Evolutionary conservation across 306 rosid genomes (phyloP).

Genomic region (Quillaja saponaria): DNA sequence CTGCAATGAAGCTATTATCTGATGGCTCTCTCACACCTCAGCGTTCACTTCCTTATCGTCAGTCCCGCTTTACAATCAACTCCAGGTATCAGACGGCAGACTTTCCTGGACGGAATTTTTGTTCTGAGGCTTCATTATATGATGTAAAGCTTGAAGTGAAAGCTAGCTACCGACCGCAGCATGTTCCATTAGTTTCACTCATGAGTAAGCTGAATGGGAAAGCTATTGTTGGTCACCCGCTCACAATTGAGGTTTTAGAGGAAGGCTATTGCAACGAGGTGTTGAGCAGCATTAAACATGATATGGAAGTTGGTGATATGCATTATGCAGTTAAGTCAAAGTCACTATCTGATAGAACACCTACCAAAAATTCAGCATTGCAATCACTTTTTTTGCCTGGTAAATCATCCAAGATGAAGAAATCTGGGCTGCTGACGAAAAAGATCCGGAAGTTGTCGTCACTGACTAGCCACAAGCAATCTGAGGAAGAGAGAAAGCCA

Average conservation of each 20-base stretch:
- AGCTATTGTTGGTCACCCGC: constrained; percentile 92
- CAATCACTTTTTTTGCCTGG: constrained; percentile 25
- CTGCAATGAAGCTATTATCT: constrained; percentile 48
- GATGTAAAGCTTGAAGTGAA: constrained; percentile 75
- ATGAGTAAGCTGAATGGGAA: constrained; percentile 84
- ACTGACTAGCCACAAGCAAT: constrained; percentile 63
- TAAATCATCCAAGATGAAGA: constrained; percentile 60
- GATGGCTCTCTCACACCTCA: constrained; percentile 58
- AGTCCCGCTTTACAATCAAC: constrained; percentile 68
- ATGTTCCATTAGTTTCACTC: constrained; percentile 88
- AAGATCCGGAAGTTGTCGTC: constrained; percentile 86
- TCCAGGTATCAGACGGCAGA: constrained; percentile 67
- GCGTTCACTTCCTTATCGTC: constrained; percentile 81
- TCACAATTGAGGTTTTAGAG: constrained; percentile 64
- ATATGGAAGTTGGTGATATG: constrained; percentile 34
- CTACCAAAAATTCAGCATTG: constrained; percentile 41
- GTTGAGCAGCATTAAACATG: constrained; percentile 38
- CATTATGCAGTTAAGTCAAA: constrained; percentile 33
- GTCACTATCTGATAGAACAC: constrained; percentile 35
- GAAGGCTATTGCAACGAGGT: constrained; percentile 58
- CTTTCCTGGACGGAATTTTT: constrained; percentile 47
- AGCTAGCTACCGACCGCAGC: constrained; percentile 75
- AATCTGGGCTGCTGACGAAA: constrained; percentile 63
- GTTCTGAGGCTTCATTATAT: constrained; percentile 52
- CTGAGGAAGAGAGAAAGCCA: constrained; percentile 55